Conservation (phyloP, 1,284 basidiomycete species). For the Austroboletus novae-zelandiae region DNA sequence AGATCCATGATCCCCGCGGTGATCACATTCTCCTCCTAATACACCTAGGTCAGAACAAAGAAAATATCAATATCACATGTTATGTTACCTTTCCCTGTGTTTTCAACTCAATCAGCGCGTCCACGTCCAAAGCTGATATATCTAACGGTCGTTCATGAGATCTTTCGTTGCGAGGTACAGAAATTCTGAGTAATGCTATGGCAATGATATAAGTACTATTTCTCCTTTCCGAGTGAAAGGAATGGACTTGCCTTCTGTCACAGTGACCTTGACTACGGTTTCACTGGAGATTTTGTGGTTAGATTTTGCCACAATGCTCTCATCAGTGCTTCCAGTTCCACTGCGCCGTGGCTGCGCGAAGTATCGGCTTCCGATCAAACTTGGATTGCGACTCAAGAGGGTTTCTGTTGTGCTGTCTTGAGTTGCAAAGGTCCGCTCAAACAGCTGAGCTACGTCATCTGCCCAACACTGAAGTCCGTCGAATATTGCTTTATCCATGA, state of each 20-base stretch:
- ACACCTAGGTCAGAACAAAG: slow-evolving; percentile 6
- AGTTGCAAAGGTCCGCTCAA: slow-evolving; percentile 42
- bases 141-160: slow-evolving; percentile 48
- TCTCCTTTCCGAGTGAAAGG: background rate
- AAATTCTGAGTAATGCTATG: slow-evolving; percentile 43
- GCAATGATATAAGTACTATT: background rate
- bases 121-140: slow-evolving; percentile 59
- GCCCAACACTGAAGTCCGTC: slow-evolving; percentile 84
- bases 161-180: slow-evolving; percentile 38
- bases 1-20: slow-evolving; percentile 64
- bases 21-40: slow-evolving; percentile 69
- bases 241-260: slow-evolving; percentile 53
- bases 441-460: slow-evolving; percentile 76
- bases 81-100: slow-evolving; percentile 63
- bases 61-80: background rate
- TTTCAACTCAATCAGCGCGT: slow-evolving; percentile 64
- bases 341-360: slow-evolving; percentile 61
- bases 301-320: slow-evolving; percentile 25
- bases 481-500: slow-evolving; percentile 60
- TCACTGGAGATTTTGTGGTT: slow-evolving; percentile 36
- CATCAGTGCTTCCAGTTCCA: slow-evolving; percentile 40
- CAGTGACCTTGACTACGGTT: slow-evolving; percentile 48
- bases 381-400: slow-evolving; percentile 53
- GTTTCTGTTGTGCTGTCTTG: slow-evolving; percentile 34
- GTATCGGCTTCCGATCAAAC: slow-evolving; percentile 81